phyloP scores from a whole-genome alignment of 495 filamentous ascomycete genomes.

The Trichoderma asperelloides region DNA sequence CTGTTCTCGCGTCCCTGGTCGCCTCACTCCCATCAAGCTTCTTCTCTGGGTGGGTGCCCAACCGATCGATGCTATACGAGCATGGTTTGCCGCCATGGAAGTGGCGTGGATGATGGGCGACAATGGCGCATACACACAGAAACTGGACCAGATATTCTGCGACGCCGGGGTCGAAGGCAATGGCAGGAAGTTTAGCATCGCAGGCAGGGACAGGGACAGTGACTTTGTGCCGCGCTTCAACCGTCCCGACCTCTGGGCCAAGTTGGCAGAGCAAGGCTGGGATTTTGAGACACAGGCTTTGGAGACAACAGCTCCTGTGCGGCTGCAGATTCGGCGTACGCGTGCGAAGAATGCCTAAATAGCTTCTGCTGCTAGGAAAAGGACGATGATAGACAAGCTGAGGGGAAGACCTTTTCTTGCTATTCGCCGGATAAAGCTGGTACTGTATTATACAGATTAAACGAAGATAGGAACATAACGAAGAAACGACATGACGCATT shows the following conservation, averaged over 20 bases:
- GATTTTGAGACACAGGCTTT: slow-evolving; percentile 2
- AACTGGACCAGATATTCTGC: background rate
- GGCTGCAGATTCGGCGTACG: background rate
- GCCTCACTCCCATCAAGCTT: slow-evolving; percentile 18
- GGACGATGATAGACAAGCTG: too few relatives aligned
- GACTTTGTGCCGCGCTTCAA: background rate
- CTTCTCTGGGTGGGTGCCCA: slow-evolving; percentile 52
- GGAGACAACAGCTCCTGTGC: slow-evolving; percentile 3
- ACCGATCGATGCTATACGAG: slow-evolving; percentile 47
- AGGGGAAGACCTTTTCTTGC: too few relatives aligned
- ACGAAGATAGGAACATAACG: background rate
- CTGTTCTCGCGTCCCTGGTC: background rate
- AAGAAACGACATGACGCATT: background rate
- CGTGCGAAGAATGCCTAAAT: background rate
- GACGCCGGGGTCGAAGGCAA: background rate
- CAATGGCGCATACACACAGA: background rate
- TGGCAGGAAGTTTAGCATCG: slow-evolving; percentile 5
- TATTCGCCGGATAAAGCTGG: too few relatives aligned
- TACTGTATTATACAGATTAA: background rate
- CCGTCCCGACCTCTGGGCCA: background rate
- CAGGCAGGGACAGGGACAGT: slow-evolving; percentile 1
- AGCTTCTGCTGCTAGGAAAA: background rate
- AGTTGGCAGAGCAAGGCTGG: background rate
- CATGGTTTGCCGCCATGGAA: slow-evolving; percentile 58
- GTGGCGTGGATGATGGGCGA: slow-evolving; percentile 5